A percentile compares a stretch with the other conserved stretches of the same genome.
These are phyloP conservation scores for Neonectria magnoliae DNA, from an alignment of 2,329 filamentous ascomycete species.

Conservation along the genomic window DNA sequence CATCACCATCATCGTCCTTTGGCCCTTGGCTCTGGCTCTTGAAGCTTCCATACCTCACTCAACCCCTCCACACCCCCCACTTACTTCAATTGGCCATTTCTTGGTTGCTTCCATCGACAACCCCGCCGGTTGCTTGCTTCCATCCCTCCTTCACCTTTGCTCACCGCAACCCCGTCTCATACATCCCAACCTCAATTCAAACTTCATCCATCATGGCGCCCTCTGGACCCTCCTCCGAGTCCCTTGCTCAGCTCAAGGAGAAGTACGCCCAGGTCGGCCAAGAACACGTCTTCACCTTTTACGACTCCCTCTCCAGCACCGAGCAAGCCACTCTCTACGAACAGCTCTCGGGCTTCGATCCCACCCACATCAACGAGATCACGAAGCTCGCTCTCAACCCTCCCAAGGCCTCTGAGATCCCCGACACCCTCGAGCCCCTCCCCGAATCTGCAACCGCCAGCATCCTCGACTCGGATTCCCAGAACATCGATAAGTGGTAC, in stretches of 20 bases:
- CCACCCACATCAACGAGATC: constrained; percentile 87
- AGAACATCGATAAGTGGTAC: constrained; percentile 87
- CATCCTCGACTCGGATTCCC: constrained; percentile 85
- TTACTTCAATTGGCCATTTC: constrained; percentile 11
- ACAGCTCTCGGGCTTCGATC: constrained; percentile 85
- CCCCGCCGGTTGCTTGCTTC: constrained; percentile 18
- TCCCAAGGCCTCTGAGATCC: constrained; percentile 67
- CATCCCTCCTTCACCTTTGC: constrained; percentile 6
- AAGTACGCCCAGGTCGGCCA: constrained; percentile 82
- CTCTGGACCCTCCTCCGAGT: constrained; percentile 69
- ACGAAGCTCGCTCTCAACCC: constrained; percentile 84
- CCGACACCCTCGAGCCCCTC: constrained; percentile 80
- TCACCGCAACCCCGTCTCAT: constrained; percentile 31
- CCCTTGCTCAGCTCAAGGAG: constrained; percentile 75
- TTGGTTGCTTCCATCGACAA: constrained; percentile 9
- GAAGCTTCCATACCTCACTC: not conserved
- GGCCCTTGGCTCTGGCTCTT: not conserved
- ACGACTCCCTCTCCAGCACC: constrained; percentile 76
- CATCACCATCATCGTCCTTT: not conserved
- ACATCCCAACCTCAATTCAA: constrained; percentile 31
- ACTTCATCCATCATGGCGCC: constrained; percentile 58
- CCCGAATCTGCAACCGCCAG: constrained; percentile 88
- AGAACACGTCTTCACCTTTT: constrained; percentile 82
- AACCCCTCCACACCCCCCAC: not conserved
- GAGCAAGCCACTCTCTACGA: constrained; percentile 84